These are phyloP conservation scores for Daldinia sp. DNA, from an alignment of 2,329 filamentous ascomycete genomes.

Conservation along the genomic window DNA sequence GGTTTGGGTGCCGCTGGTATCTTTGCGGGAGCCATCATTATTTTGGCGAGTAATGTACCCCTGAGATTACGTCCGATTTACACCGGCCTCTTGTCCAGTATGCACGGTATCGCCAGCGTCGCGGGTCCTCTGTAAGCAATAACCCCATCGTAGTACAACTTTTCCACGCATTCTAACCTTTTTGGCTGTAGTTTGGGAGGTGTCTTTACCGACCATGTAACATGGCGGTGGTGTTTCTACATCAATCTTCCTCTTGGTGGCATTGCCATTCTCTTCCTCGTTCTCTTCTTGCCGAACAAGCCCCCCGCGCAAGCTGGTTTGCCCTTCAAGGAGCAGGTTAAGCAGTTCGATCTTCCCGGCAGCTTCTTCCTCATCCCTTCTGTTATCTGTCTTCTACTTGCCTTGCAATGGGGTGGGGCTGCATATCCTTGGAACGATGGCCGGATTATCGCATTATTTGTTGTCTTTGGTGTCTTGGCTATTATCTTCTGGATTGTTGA, in stretches of 20 bases:
- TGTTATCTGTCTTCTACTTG: slow-evolving; percentile 60
- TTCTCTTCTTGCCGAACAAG: slow-evolving; percentile 27
- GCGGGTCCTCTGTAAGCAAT: slow-evolving; percentile 48
- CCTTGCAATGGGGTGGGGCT: slow-evolving; percentile 61
- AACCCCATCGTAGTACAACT: slow-evolving; percentile 45
- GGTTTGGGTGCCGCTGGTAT: slow-evolving; percentile 55
- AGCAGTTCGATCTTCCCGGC: slow-evolving; percentile 45
- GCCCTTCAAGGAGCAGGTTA: slow-evolving; percentile 27
- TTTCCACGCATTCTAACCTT: slow-evolving; percentile 52
- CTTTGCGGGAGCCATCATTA: slow-evolving; percentile 51
- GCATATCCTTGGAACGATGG: slow-evolving; percentile 54
- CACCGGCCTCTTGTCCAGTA: slow-evolving; percentile 27
- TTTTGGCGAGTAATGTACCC: slow-evolving; percentile 53
- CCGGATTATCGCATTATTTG: slow-evolving; percentile 53
- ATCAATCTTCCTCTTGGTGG: slow-evolving; percentile 45
- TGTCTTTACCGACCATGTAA: slow-evolving; percentile 47
- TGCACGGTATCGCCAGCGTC: slow-evolving; percentile 31
- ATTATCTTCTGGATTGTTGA: slow-evolving; percentile 53
- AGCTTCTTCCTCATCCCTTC: slow-evolving; percentile 49
- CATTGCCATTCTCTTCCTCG: slow-evolving; percentile 24
- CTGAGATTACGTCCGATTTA: slow-evolving; percentile 28
- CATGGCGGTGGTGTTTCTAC: slow-evolving; percentile 53
- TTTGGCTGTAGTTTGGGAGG: slow-evolving; percentile 47
- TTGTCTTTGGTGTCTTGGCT: slow-evolving; percentile 51
- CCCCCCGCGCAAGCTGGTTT: slow-evolving; percentile 19